Base-by-base conservation (phyloP, 768 basidiomycete genomes). In the Termitomyces sp. region DNA sequence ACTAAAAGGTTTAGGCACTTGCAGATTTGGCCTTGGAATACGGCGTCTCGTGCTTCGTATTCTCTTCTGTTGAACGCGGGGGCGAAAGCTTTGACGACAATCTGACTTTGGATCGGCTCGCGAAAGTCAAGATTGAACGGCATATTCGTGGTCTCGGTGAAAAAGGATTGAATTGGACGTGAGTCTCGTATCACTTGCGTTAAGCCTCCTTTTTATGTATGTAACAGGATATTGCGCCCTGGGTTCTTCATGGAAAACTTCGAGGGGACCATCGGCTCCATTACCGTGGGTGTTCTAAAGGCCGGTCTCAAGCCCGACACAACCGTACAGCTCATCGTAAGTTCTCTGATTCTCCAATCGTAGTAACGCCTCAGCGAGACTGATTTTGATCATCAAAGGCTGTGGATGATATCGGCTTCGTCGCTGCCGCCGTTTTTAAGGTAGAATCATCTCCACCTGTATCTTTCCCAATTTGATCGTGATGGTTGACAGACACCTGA, bases 161-260 rank as follows among this genome's bases (percentile, higher is more conserved):
- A 5, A 68, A 68, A 47, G 72, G 71, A 1, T 58, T 77, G 5
- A 62, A 58, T 13, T 77, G 76, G 76, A 76, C 74, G 76, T 77
- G 49, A 53, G 76, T 68, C 48, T 2, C 33, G 18, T 43, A 22
- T 44, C 20, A 27, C 26, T 51, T n/a, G 44, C 16, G 9, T 5
- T 33, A 22, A 1, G 24, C 37, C 36, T 32, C 1, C 32, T 34
- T 22, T 56, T 20, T 32, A 27, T 7, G 1, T 22, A 10, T 1
- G 4, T 27, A 6, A 39, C 56, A 77, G 75, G 18, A 73, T 79
- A 50, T 50, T 79, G 24, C 75, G 76, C 6, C 76, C 76, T 3
- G 72, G 67, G 9, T 75, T 78, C 55, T 79, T 79, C 61, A 74
- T 78, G 75, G 77, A 78, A 50, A 78, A 78, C 52, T 77, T 73